Evolutionary conservation across 495 filamentous ascomycete genomes (phyloP), one percentile per base, ranked within the genome.

Genomic region (Cetradonia linearis): DNA sequence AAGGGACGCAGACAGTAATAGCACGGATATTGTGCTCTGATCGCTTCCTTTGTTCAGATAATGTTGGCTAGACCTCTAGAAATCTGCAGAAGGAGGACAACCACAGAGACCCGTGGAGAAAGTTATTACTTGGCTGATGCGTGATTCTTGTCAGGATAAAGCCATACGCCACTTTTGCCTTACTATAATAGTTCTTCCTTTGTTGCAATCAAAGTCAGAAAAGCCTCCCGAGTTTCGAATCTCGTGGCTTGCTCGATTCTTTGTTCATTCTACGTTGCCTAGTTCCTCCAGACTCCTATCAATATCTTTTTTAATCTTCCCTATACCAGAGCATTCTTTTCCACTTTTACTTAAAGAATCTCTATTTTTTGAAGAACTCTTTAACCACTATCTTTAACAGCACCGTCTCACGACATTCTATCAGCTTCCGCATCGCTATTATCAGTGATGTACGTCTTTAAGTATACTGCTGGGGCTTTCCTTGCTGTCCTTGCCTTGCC

Each of bases 401-500:
- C 20, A 13, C 18, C n/a, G 9, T 33, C n/a, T 36, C 18, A 2
- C 34, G 16, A 18, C 30, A n/a, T 34, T 5, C 33, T 13, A 5
- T 54, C 30, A 9, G n/a, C 20, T 20, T 34, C 31, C 13, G 1
- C 31, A 54, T 6, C 48, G 18, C 18, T 42, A 36, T 34, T 34
- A 4, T 44, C 16, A 6, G 34, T 11, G 16, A 60, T 60, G 58
- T 50, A 52, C 31, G n/a, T 42, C 36, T 31, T 33, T 3, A 60
- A 34, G 20, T 52, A 33, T 7, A 4, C 58, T 1, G 18, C 50
- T 42, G 36, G 27, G 37, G 47, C 48, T 38, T 30, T 60, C 18
- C 18, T 48, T 33, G 58, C 62, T 23, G 16, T 58, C 20, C 23
- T 44, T 56, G 44, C 64, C 5, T 67, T 72, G 34, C 73, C 75